A percentile compares a stretch with the other conserved stretches of the same genome.
These are phyloP conservation scores for Fusarium acutatum DNA, from an alignment of 2,329 filamentous ascomycete species.

Conservation along the genomic window DNA sequence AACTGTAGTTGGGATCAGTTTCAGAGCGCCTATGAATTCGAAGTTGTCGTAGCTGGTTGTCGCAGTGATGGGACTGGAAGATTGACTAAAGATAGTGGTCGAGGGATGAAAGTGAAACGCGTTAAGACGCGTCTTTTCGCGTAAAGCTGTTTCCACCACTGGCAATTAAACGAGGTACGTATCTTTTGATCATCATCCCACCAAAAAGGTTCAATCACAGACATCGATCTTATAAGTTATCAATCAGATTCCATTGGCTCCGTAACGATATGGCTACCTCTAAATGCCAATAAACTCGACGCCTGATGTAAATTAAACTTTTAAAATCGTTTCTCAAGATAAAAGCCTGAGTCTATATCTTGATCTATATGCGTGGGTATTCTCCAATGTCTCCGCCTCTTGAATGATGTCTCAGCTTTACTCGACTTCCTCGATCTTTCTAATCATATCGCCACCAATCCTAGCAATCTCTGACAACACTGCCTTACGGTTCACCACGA, in stretches of 20 bases:
- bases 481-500: slow-evolving; percentile 72
- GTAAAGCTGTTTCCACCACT: slow-evolving; percentile 37
- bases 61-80: slow-evolving; percentile 32
- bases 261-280: neutral
- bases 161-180: slow-evolving; percentile 16
- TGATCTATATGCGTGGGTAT: slow-evolving; percentile 27
- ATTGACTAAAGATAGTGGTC: slow-evolving; percentile 5
- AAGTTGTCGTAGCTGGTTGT: slow-evolving; percentile 25
- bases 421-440: slow-evolving; percentile 64
- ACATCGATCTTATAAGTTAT: neutral
- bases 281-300: neutral
- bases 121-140: slow-evolving; percentile 36
- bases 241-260: neutral
- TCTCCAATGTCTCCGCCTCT: neutral
- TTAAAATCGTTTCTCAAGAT: neutral
- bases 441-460: slow-evolving; percentile 72
- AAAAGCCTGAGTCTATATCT: slow-evolving; percentile 5
- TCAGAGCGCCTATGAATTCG: neutral
- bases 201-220: neutral
- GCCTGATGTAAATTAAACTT: neutral
- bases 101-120: slow-evolving; percentile 30
- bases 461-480: slow-evolving; percentile 78
- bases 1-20: neutral
- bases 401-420: slow-evolving; percentile 5
- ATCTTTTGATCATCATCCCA: neutral